Evolutionary conservation across 805 yeast genomes (phyloP).

Genomic region (Starmerella sp.): DNA sequence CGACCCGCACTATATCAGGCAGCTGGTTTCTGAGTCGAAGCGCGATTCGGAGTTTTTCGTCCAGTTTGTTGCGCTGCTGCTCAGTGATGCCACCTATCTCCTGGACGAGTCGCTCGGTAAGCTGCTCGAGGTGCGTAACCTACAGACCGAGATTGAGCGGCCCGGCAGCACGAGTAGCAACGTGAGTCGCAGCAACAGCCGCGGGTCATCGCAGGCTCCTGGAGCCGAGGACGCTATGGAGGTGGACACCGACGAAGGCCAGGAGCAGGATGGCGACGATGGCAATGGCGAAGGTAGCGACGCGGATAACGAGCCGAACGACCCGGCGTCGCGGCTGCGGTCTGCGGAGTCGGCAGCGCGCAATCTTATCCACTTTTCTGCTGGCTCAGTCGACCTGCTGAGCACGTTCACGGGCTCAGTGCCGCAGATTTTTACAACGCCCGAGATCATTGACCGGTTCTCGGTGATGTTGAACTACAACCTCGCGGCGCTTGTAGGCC

Average conservation of each 20-base stretch:
- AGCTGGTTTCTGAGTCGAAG: conserved; percentile 55
- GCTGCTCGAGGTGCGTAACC: conserved; percentile 61
- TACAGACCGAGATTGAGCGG: conserved; percentile 47
- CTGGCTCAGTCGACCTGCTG: conserved; percentile 69
- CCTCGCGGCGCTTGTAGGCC: conserved; percentile 86
- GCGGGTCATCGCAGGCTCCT: not conserved
- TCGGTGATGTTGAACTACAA: conserved; percentile 95
- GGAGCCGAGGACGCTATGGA: not conserved
- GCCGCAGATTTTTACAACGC: conserved; percentile 72
- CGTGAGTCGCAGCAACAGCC: not conserved
- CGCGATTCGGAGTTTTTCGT: conserved; percentile 74
- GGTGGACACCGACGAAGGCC: not conserved
- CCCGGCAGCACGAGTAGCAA: not conserved
- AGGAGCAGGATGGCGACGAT: not conserved
- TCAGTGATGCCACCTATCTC: conserved; percentile 85
- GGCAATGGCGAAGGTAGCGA: conserved; percentile 25
- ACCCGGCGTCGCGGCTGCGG: conserved; percentile 36
- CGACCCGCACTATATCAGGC: conserved; percentile 52
- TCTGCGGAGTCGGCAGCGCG: conserved; percentile 66
- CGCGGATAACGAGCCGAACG: conserved; percentile 24
- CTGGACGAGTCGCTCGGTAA: conserved; percentile 83
- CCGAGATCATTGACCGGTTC: conserved; percentile 84
- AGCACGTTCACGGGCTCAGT: conserved; percentile 74
- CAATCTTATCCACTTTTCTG: conserved; percentile 71
- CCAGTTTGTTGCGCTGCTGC: conserved; percentile 77